Evolutionary conservation across 2,329 filamentous ascomycete genomes (phyloP).

Genomic region (Calonectria crousiana): DNA sequence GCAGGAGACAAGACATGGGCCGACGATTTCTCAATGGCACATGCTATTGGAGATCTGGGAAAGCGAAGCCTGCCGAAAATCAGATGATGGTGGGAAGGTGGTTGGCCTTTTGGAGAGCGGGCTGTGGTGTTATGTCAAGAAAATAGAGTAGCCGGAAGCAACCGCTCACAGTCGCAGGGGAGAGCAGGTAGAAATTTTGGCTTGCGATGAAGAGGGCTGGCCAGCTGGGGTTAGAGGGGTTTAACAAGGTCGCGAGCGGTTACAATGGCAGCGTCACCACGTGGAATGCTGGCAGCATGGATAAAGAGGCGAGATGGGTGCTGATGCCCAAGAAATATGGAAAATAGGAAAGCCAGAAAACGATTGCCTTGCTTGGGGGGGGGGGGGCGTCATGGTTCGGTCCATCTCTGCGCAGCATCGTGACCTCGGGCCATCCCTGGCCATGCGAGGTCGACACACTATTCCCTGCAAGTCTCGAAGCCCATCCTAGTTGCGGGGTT

Average conservation of each 20-base stretch:
- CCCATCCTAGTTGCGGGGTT: conserved; percentile 42
- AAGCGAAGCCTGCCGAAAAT: conserved; percentile 13
- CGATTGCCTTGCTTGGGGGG: conserved; percentile 41
- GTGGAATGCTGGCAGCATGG: background rate
- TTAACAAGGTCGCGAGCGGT: background rate
- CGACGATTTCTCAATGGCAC: background rate
- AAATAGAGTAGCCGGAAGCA: conserved; percentile 15
- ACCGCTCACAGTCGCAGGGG: conserved; percentile 4
- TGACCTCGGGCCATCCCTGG: conserved; percentile 44
- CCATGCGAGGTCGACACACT: conserved; percentile 23
- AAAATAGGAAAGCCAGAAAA: conserved; percentile 36
- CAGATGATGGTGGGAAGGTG: conserved; percentile 23
- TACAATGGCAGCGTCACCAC: conserved; percentile 23
- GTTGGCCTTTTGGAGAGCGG: background rate
- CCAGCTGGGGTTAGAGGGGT: background rate
- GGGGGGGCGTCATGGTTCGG: conserved; percentile 46
- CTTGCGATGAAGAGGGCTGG: background rate
- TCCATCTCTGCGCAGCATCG: conserved; percentile 45
- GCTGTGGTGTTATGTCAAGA: background rate
- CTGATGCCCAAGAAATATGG: conserved; percentile 27
- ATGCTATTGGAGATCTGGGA: conserved; percentile 1
- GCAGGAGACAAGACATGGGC: background rate
- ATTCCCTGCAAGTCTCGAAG: conserved; percentile 36
- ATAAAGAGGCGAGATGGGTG: background rate
- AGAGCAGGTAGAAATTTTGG: background rate